Evolutionary conservation across 768 basidiomycete species (phyloP), one percentile per base, ranked within the genome.

Genomic region (Boletus bicolor): DNA sequence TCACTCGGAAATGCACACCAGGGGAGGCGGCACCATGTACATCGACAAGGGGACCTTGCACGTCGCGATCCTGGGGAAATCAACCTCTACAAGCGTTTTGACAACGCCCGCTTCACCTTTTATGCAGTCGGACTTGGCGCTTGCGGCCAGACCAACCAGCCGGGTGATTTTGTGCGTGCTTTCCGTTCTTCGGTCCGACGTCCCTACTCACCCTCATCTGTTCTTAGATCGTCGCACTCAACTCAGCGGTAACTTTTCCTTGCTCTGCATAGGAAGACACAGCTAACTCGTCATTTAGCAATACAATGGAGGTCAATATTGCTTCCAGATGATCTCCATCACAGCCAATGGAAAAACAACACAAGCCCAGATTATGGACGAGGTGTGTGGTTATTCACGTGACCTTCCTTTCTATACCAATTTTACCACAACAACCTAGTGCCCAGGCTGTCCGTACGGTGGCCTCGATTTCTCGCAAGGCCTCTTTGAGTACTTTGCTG

Each of bases 391-490:
- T 52, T 47, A 51, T 34, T 53, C 48, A 10, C 43, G 7, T 21
- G 26, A 10, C 4, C 26, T 3, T 7, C 11, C 7, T 37, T 51
- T 30, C 21, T 43, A 8, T 28, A 42, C 44, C 8, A 34, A 44
- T 41, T 15, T n/a, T 26, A 4, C 9, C 30, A 37, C 48, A 30
- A 51, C 11, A 26, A 52, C 55, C 19, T 19, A 87, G 81, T 90
- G 89, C 63, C 84, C 84, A 10, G 81, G 81, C 34, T 92, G 90
- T 68, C 82, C 82, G 4, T 74, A 65, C 37, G 77, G 72, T 30
- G 89, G 84, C 38, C 81, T 92, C 30, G 91, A 93, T 71, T 71
- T 91, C 45, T 84, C 84, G 11, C 61, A 74, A 35, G 83, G 84
- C 43, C 79, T 92, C 45, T 92, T 93, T 74, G 37, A 72, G 44